Evolutionary conservation across 2,329 filamentous ascomycete species (phyloP), one percentile per base, ranked within the genome.

Genomic region (Aspergillus chevalieri): DNA sequence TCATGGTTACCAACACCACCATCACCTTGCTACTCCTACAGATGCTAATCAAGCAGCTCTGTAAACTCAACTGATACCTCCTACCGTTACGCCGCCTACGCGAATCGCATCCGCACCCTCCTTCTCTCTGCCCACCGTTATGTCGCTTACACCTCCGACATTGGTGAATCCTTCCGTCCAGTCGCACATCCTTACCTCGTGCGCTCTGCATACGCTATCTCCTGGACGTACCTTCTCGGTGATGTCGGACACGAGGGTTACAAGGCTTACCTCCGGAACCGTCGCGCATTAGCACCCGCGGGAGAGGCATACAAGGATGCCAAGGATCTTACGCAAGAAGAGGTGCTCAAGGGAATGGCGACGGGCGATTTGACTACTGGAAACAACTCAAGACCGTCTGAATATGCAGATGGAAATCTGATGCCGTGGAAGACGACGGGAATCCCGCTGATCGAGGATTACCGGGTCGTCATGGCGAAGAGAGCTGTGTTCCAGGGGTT

Each of bases 221-320:
- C 89, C 2, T 97, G 93, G 93, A 77, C 87, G 9, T 98, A 98
- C 64, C 81, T 98, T 19, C 71, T 90, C 12, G 92, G 93, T 44
- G 93, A 98, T 64, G 92, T 97, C 44, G 79, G 81, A 30, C 85
- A 96, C 65, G 93, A 98, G 70, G 92, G 93, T 5, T 97, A 95
- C 76, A 95, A 96, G 66, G 86, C 92, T 6, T 97, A 96, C 68
- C 80, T 87, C 68, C 82, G 87, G 49, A 97, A 98, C 66, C 87
- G 93, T 69, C 80, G 81, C 36, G 77, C 82, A 1, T 71, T 90
- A 19, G 81, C 91, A 58, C 89, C 89, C 0, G 76, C 84, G 8
- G 66, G 84, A 10, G 76, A 82, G 52, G 61, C 65, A 28, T 71
- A 71, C 56, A 67, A 66, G 44, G 64, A 70, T 54, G 69, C 70